Evolutionary conservation across 192 early-diverging fungal species (phyloP).

Genomic region (Linnemannia schmuckeri): DNA sequence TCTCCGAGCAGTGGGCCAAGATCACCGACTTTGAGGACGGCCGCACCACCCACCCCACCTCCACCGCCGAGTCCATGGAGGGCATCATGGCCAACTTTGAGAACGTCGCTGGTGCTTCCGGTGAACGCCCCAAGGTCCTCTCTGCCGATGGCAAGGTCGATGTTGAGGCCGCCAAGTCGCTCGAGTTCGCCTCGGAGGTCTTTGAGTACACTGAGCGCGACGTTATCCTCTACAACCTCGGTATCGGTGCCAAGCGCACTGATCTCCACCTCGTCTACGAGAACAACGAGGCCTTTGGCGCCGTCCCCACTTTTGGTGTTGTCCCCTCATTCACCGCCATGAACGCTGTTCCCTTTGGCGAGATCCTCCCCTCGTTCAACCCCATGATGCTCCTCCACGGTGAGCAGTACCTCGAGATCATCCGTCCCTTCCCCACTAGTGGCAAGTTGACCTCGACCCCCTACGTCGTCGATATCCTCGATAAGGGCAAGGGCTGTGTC

Average conservation of each 20-base stretch:
- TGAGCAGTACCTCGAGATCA: constrained; percentile 94
- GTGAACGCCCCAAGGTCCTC: constrained; percentile 52
- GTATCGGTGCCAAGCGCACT: constrained; percentile 89
- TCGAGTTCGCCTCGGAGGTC: constrained; percentile 63
- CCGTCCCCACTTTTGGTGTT: constrained; percentile 95
- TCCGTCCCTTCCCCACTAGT: constrained; percentile 87
- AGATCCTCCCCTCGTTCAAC: constrained; percentile 84
- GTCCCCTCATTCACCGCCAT: constrained; percentile 83
- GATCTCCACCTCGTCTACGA: constrained; percentile 96
- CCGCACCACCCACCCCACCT: constrained; percentile 88
- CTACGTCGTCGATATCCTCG: constrained; percentile 91
- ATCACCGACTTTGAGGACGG: constrained; percentile 97
- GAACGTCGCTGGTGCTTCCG: constrained; percentile 60
- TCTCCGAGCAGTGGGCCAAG: constrained; percentile 81
- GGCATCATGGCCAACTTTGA: constrained; percentile 89
- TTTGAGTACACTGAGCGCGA: constrained; percentile 91
- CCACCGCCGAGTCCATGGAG: constrained; percentile 83
- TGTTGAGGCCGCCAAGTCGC: constrained; percentile 73
- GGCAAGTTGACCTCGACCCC: constrained; percentile 84
- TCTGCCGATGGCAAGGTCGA: constrained; percentile 67
- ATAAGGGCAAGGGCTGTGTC: constrained; percentile 96
- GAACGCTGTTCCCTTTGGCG: constrained; percentile 76
- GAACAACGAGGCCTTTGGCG: constrained; percentile 83
- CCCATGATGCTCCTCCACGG: constrained; percentile 99
- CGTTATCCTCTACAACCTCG: constrained; percentile 94